Percentiles rank a stretch among this genome's conserved stretches.
These are phyloP conservation scores for Laguncularia racemosa DNA, from an alignment of 345 rosid species.

Conservation along the genomic window DNA sequence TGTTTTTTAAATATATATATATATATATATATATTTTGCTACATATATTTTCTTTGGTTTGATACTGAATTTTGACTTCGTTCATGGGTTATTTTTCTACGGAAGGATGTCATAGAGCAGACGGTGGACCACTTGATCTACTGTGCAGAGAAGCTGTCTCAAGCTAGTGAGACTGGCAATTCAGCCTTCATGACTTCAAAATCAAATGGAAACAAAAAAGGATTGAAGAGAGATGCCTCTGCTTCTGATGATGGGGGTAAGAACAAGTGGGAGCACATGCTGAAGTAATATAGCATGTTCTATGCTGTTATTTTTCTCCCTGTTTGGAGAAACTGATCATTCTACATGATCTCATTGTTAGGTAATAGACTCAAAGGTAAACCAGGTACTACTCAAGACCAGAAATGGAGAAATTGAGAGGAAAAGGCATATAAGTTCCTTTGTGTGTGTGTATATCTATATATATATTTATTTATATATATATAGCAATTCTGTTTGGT, in stretches of 20 bases:
- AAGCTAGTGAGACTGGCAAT: slow-evolving; percentile 21
- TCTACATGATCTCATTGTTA: too few relatives aligned
- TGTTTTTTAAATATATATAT: too few relatives aligned
- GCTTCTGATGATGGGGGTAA: slow-evolving; percentile 33
- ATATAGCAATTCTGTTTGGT: too few relatives aligned
- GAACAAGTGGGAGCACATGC: slow-evolving; percentile 12
- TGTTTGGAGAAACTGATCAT: not conserved
- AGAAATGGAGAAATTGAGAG: not conserved
- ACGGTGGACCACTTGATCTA: slow-evolving; percentile 60
- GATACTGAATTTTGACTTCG: not conserved
- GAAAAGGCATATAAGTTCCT: not conserved
- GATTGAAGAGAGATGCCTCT: slow-evolving; percentile 22
- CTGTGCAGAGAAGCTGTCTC: slow-evolving; percentile 49
- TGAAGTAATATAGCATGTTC: not conserved
- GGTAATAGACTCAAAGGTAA: too few relatives aligned
- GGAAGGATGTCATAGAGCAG: slow-evolving; percentile 44
- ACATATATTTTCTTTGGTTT: not conserved
- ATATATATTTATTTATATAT: not conserved
- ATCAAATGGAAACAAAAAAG: slow-evolving; percentile 13
- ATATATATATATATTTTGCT: too few relatives aligned
- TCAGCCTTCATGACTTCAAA: slow-evolving; percentile 14
- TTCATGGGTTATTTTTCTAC: not conserved
- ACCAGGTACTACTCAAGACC: too few relatives aligned
- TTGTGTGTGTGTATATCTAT: not conserved
- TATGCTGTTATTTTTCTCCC: not conserved